Conservation (phyloP, 1,139 yeast species). For the Maudiozyma humilis region DNA sequence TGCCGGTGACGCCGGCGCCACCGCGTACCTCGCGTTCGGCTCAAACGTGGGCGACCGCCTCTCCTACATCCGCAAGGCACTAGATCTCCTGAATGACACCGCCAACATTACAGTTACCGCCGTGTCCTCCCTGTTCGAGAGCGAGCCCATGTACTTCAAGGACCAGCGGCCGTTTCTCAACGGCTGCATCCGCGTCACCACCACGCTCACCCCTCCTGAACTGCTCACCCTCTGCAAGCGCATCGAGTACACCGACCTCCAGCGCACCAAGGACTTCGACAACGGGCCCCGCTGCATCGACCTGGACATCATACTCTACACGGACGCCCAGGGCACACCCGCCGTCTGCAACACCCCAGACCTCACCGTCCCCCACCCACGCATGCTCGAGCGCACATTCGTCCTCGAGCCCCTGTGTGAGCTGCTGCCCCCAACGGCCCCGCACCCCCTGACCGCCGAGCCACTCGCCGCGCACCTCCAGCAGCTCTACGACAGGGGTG, state of each 20-base stretch:
- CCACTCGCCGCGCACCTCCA: conserved; percentile 60
- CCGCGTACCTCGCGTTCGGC: conserved; percentile 78
- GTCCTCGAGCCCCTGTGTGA: conserved; percentile 87
- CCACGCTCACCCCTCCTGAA: conserved; percentile 52
- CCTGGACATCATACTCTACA: conserved; percentile 68
- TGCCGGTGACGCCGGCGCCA: background rate
- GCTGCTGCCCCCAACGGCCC: conserved; percentile 50
- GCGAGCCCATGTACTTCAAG: conserved; percentile 84
- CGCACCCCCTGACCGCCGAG: conserved; percentile 82
- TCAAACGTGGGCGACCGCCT: conserved; percentile 74
- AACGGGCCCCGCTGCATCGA: conserved; percentile 92
- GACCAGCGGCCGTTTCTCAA: conserved; percentile 80
- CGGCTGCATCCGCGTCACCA: conserved; percentile 64
- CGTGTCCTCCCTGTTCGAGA: conserved; percentile 73
- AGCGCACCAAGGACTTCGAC: conserved; percentile 68
- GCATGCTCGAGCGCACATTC: conserved; percentile 83
- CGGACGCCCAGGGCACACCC: conserved; percentile 22
- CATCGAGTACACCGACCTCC: conserved; percentile 65
- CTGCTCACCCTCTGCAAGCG: conserved; percentile 55
- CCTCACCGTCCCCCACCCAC: conserved; percentile 73
- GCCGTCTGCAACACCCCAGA: conserved; percentile 41
- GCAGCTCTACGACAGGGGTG: conserved; percentile 40
- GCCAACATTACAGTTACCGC: conserved; percentile 40
- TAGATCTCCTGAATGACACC: conserved; percentile 39
- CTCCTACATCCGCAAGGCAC: conserved; percentile 50